phyloP scores from a whole-genome alignment of 148 eudicot species.

The Rhododendron henanense region DNA sequence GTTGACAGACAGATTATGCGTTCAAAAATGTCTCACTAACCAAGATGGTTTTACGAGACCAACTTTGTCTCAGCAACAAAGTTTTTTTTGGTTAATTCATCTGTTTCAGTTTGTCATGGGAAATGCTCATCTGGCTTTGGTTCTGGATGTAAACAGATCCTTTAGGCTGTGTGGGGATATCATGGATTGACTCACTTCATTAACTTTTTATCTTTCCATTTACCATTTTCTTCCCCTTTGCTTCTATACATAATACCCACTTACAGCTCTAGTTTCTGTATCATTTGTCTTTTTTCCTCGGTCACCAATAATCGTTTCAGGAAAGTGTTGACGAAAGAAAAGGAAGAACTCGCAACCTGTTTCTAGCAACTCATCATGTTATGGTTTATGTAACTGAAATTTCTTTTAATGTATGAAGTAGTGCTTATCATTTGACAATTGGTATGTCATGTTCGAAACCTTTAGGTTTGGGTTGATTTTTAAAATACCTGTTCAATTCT shows the following conservation, averaged over 20 bases:
- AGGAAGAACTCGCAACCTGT: background rate
- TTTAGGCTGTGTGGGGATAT: background rate
- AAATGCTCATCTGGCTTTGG: constrained; percentile 2
- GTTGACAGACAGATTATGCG: background rate
- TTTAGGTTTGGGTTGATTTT: background rate
- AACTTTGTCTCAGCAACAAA: background rate
- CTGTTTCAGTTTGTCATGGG: background rate
- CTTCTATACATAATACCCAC: background rate
- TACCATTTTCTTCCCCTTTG: background rate
- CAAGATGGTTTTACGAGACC: background rate
- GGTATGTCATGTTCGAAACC: background rate
- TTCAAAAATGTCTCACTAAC: background rate
- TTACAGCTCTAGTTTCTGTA: background rate
- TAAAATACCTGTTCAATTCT: background rate
- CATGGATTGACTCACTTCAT: background rate
- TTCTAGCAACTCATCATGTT: background rate
- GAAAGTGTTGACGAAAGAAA: background rate
- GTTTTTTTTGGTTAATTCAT: background rate
- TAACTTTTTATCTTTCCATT: background rate
- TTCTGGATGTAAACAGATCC: background rate
- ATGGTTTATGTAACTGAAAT: background rate
- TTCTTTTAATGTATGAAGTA: background rate
- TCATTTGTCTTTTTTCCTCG: background rate
- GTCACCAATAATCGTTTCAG: background rate
- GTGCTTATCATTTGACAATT: background rate